A percentile compares a stretch with the other conserved stretches of the same genome.
phyloP scores from a whole-genome alignment of 331 rosid genomes.

The Malus hybrid region DNA sequence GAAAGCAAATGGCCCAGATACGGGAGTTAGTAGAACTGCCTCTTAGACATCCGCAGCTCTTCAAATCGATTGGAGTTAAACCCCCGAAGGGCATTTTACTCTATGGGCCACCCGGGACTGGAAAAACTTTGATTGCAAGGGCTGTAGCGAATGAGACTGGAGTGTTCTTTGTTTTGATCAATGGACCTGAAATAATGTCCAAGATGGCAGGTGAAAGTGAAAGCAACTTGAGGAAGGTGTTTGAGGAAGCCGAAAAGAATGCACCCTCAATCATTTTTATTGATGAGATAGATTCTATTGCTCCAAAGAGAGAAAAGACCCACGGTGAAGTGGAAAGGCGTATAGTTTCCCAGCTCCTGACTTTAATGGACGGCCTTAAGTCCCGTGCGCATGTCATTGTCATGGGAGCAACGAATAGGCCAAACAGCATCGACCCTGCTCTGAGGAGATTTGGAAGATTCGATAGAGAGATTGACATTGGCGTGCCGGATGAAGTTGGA shows the following conservation, averaged over 20 bases:
- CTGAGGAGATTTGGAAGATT: constrained; percentile 59
- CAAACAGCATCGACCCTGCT: constrained; percentile 54
- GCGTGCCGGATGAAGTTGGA: constrained; percentile 56
- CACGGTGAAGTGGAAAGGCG: constrained; percentile 37
- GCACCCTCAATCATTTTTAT: too few species aligned
- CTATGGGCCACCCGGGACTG: constrained; percentile 59
- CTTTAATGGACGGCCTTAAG: constrained; percentile 64
- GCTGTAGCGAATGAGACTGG: constrained; percentile 66
- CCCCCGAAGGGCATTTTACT: constrained; percentile 59
- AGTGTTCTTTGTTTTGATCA: constrained; percentile 47
- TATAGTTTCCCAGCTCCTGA: constrained; percentile 52
- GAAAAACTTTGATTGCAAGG: constrained; percentile 50
- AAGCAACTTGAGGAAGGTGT: constrained; percentile 52
- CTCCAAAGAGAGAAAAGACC: too few species aligned
- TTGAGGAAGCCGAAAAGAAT: constrained; percentile 28
- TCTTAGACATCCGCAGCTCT: constrained; percentile 59
- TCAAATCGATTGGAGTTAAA: constrained; percentile 53
- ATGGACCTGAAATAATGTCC: constrained; percentile 60
- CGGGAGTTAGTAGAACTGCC: constrained; percentile 56
- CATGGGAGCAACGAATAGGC: constrained; percentile 60
- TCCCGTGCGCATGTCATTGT: constrained; percentile 45
- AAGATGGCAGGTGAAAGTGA: constrained; percentile 63
- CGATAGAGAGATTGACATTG: constrained; percentile 57
- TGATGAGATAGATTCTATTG: too few species aligned
- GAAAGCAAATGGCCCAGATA: constrained; percentile 61